Conservation (phyloP, 2,329 filamentous ascomycete species). For the Hymenoscyphus fraxineus region DNA sequence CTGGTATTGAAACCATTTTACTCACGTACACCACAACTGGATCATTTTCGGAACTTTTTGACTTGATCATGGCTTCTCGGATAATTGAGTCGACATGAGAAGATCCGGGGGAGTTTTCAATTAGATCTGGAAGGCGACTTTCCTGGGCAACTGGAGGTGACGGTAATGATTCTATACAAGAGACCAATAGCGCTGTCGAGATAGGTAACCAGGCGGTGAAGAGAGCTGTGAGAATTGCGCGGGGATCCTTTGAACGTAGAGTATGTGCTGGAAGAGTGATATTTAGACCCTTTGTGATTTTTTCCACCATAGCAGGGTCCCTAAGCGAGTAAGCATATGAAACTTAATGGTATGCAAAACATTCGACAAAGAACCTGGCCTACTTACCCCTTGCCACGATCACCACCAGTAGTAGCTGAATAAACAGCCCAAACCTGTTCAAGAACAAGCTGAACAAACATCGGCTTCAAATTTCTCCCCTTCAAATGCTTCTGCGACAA, state of each 20-base stretch:
- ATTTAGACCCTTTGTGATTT: constrained; percentile 88
- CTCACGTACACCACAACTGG: constrained; percentile 93
- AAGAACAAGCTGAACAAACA: constrained; percentile 95
- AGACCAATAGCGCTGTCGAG: constrained; percentile 88
- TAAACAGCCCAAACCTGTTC: constrained; percentile 97
- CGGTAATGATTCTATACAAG: constrained; percentile 87
- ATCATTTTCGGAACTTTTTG: constrained; percentile 65
- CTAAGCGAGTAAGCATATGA: constrained; percentile 41
- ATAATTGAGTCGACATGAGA: constrained; percentile 65
- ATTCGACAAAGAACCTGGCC: constrained; percentile 36
- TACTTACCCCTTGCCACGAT: constrained; percentile 73
- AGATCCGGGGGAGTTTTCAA: constrained; percentile 75
- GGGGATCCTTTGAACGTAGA: constrained; percentile 76
- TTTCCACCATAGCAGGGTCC: constrained; percentile 78
- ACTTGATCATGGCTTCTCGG: constrained; percentile 76
- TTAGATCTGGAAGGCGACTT: constrained; percentile 71
- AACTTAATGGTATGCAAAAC: constrained; percentile 25
- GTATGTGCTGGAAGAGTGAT: constrained; percentile 83
- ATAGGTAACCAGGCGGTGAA: constrained; percentile 89
- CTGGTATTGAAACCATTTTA: constrained; percentile 95
- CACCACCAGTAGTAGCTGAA: constrained; percentile 79
- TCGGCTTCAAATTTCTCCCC: constrained; percentile 84
- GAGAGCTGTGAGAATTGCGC: constrained; percentile 77
- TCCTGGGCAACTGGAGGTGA: constrained; percentile 79
- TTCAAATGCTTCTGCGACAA: constrained; percentile 89